Percentiles rank a stretch among this genome's conserved stretches.
These are phyloP conservation scores for Albizia julibrissin DNA, from an alignment of 306 rosid genomes.

Conservation along the genomic window DNA sequence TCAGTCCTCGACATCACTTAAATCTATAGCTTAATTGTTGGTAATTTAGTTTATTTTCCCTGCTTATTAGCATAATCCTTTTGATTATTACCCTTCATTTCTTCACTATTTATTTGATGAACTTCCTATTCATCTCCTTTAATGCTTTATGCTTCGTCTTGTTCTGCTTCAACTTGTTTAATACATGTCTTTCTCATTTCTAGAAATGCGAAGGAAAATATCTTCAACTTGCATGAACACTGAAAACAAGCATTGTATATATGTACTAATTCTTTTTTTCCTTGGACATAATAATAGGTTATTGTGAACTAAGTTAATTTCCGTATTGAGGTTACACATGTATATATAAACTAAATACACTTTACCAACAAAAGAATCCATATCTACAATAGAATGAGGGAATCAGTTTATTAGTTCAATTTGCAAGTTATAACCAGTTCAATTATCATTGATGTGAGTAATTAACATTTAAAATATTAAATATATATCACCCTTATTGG, in stretches of 20 bases:
- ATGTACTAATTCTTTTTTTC: background rate
- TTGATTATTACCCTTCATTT: too few relatives aligned
- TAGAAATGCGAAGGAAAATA: background rate
- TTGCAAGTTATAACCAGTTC: background rate
- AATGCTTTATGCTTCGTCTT: too few relatives aligned
- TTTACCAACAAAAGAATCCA: background rate
- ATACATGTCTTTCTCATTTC: background rate
- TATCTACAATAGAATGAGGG: background rate
- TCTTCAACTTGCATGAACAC: background rate
- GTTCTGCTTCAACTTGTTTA: slow-evolving; percentile 6
- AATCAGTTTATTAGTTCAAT: background rate
- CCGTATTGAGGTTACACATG: background rate
- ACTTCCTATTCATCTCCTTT: too few relatives aligned
- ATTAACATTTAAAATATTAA: too few relatives aligned
- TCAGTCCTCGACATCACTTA: too few relatives aligned
- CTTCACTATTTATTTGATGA: too few relatives aligned
- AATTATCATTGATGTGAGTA: background rate
- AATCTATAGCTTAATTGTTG: too few relatives aligned
- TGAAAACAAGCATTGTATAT: background rate
- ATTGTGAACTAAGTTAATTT: background rate
- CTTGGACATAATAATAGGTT: too few relatives aligned
- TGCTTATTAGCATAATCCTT: too few relatives aligned
- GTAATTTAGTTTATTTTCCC: too few relatives aligned
- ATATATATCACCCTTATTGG: too few relatives aligned
- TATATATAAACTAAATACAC: background rate